Percentiles rank a stretch among this genome's conserved stretches.
phyloP scores from a whole-genome alignment of 805 yeast genomes.

The Grigorovia transvaalensis region DNA sequence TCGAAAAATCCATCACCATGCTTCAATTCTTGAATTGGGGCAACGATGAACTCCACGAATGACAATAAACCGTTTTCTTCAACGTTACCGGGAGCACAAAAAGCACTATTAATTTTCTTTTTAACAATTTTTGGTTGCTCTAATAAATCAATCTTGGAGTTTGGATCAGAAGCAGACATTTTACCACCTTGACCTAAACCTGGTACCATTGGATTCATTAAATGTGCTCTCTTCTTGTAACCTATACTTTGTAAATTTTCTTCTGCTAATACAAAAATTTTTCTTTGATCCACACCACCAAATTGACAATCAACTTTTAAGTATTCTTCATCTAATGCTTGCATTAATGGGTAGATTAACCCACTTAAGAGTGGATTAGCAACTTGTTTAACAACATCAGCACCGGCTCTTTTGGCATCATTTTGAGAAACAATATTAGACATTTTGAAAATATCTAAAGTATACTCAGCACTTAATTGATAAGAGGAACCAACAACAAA shows the following conservation, averaged over 20 bases:
- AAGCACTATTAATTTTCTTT: conserved; percentile 87
- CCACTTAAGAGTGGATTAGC: conserved; percentile 89
- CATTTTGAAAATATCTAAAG: conserved; percentile 80
- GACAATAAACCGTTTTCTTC: conserved; percentile 87
- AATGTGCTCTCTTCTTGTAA: conserved; percentile 94
- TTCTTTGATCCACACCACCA: conserved; percentile 98
- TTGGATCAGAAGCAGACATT: conserved; percentile 98
- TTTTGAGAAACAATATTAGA: conserved; percentile 82
- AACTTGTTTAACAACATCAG: conserved; percentile 97
- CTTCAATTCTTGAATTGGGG: conserved; percentile 77
- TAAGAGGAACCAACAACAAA: conserved; percentile 87
- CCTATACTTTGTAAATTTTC: conserved; percentile 81
- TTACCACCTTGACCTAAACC: conserved; percentile 95
- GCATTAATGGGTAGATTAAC: conserved; percentile 95
- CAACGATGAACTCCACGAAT: conserved; percentile 72
- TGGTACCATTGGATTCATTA: conserved; percentile 99
- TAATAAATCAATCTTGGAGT: conserved; percentile 85
- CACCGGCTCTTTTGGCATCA: conserved; percentile 98
- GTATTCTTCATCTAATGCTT: conserved; percentile 90
- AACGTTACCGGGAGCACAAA: conserved; percentile 88
- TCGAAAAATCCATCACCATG: conserved; percentile 46
- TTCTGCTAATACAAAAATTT: conserved; percentile 93
- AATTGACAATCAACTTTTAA: conserved; percentile 87
- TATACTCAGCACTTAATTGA: conserved; percentile 67
- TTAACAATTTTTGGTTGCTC: conserved; percentile 82